A percentile compares a stretch with the other conserved stretches of the same genome.
phyloP scores from a whole-genome alignment of 1,284 basidiomycete species.

The Irpex sp. region DNA sequence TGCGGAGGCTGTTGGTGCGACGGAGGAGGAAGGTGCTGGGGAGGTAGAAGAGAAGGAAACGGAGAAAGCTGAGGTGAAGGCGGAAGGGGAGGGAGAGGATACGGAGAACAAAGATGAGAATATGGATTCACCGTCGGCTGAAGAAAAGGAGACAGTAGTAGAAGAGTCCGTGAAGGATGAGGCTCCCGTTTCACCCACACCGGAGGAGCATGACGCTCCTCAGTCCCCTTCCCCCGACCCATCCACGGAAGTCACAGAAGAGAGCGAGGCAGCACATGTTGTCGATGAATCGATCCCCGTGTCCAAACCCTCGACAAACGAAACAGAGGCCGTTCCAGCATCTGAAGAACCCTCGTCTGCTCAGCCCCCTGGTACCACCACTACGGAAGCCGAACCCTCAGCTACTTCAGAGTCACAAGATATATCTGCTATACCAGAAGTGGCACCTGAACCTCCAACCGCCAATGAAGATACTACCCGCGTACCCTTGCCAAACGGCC shows the following conservation, averaged over 20 bases:
- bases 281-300: too few relatives aligned
- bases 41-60: not conserved
- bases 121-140: not conserved
- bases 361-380: not conserved
- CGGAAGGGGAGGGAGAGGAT: not conserved
- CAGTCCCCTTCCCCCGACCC: not conserved
- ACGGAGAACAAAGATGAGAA: not conserved
- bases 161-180: not conserved
- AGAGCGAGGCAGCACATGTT: not conserved
- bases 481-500: not conserved
- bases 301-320: too few relatives aligned
- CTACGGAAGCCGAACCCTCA: not conserved
- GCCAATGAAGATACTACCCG: not conserved
- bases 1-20: not conserved
- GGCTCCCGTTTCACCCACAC: not conserved
- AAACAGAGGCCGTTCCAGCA: not conserved
- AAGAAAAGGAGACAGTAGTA: not conserved
- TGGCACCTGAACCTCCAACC: not conserved
- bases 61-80: not conserved
- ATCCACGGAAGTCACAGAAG: not conserved
- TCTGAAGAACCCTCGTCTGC: not conserved
- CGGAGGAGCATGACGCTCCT: not conserved
- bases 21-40: not conserved
- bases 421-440: not conserved
- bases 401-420: not conserved